phyloP scores from a whole-genome alignment of 2,329 filamentous ascomycete species.

The Neonectria faginata region DNA sequence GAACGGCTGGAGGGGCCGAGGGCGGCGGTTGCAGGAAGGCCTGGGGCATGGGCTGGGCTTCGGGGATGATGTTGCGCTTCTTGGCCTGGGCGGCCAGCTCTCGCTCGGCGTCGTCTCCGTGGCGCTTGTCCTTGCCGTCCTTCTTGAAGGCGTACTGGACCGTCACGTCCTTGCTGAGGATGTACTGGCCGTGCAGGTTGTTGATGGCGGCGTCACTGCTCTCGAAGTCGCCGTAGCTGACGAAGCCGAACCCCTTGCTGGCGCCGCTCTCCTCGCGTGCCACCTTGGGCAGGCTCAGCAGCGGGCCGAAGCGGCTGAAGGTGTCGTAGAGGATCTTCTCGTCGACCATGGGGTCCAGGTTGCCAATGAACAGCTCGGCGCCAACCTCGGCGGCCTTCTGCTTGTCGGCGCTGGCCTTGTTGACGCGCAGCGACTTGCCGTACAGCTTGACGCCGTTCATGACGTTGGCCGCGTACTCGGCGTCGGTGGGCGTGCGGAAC shows the following conservation, averaged over 20 bases:
- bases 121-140: slow-evolving; percentile 95
- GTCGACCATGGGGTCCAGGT: slow-evolving; percentile 92
- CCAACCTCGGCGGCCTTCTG: slow-evolving; percentile 93
- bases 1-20: slow-evolving; percentile 42
- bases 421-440: slow-evolving; percentile 95
- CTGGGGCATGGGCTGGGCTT: slow-evolving; percentile 79
- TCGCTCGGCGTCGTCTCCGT: slow-evolving; percentile 93
- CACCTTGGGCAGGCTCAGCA: slow-evolving; percentile 88
- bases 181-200: slow-evolving; percentile 95
- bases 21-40: slow-evolving; percentile 68
- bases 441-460: slow-evolving; percentile 96
- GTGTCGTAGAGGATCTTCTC: slow-evolving; percentile 96
- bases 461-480: slow-evolving; percentile 94
- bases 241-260: slow-evolving; percentile 96
- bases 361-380: slow-evolving; percentile 96
- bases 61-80: slow-evolving; percentile 90
- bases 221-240: slow-evolving; percentile 93
- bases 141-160: slow-evolving; percentile 99
- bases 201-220: slow-evolving; percentile 90
- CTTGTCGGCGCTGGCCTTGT: slow-evolving; percentile 93
- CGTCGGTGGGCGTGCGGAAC: slow-evolving; percentile 94
- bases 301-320: slow-evolving; percentile 89
- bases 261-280: slow-evolving; percentile 89
- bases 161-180: slow-evolving; percentile 95
- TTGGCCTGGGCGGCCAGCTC: slow-evolving; percentile 92